Conservation (phyloP, 495 filamentous ascomycete genomes). For the Podospora comata region DNA sequence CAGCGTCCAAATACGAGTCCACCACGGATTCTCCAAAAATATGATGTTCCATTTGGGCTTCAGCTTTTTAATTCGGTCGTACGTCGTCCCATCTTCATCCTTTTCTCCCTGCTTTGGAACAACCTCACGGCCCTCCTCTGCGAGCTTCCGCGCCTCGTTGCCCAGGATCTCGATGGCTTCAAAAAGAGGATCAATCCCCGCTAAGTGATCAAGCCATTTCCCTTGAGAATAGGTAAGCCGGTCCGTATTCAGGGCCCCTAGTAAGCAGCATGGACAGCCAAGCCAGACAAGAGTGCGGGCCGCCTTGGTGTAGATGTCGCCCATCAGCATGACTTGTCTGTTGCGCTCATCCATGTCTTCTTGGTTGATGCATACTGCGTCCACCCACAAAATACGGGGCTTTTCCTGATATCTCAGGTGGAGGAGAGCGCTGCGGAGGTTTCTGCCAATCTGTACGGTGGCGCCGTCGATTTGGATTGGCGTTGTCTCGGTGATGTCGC, state of each 20-base stretch:
- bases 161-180: background rate
- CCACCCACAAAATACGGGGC: slow-evolving; percentile 20
- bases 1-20: slow-evolving; percentile 20
- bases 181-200: background rate
- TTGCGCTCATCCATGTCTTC: slow-evolving; percentile 14
- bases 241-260: background rate
- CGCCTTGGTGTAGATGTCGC: slow-evolving; percentile 15
- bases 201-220: background rate
- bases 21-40: slow-evolving; percentile 16
- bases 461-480: slow-evolving; percentile 12
- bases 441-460: slow-evolving; percentile 5
- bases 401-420: background rate
- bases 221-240: background rate
- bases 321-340: slow-evolving; percentile 18
- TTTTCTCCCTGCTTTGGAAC: background rate
- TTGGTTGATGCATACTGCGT: slow-evolving; percentile 27
- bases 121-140: background rate
- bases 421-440: slow-evolving; percentile 16
- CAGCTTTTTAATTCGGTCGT: background rate
- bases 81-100: background rate
- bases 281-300: slow-evolving; percentile 17
- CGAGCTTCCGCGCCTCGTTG: background rate
- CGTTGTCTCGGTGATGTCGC: slow-evolving; percentile 10
- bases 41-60: background rate
- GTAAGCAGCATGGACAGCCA: slow-evolving; percentile 2